Evolutionary conservation across 2,329 filamentous ascomycete species (phyloP).

Genomic region (Fonsecaea monophora): DNA sequence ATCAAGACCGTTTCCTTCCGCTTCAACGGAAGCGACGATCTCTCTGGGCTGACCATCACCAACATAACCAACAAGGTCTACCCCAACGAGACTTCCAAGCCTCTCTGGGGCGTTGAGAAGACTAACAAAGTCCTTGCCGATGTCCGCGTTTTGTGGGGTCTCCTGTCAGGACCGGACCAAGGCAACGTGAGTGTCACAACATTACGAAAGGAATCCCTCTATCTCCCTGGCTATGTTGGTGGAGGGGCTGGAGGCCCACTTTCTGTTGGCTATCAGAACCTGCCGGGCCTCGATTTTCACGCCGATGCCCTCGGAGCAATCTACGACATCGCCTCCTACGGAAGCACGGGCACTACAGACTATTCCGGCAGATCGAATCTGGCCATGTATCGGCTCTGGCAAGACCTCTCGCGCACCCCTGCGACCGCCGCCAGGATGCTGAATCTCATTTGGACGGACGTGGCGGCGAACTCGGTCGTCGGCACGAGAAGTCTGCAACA

Average conservation of each 20-base stretch:
- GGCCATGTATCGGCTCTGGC: conserved; percentile 50
- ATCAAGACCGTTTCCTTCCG: conserved; percentile 56
- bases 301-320: neutral
- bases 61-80: conserved; percentile 50
- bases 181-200: conserved; percentile 43
- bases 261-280: conserved; percentile 32
- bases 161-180: conserved; percentile 45
- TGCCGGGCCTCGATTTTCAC: conserved; percentile 3
- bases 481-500: conserved; percentile 40
- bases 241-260: neutral
- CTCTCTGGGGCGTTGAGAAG: conserved; percentile 51
- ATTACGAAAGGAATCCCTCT: conserved; percentile 43
- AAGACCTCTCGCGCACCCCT: conserved; percentile 44
- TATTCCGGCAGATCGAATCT: conserved; percentile 47
- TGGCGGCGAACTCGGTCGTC: conserved; percentile 51
- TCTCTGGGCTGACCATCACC: conserved; percentile 42
- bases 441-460: conserved; percentile 56
- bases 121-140: conserved; percentile 40
- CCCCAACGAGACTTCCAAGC: conserved; percentile 41
- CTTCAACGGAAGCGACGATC: conserved; percentile 46
- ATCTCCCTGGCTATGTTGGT: conserved; percentile 32
- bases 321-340: neutral
- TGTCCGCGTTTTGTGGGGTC: conserved; percentile 50
- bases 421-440: conserved; percentile 46
- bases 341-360: neutral